These are phyloP conservation scores for Ochetophila trinervis DNA, from an alignment of 306 rosid species.

Conservation along the genomic window DNA sequence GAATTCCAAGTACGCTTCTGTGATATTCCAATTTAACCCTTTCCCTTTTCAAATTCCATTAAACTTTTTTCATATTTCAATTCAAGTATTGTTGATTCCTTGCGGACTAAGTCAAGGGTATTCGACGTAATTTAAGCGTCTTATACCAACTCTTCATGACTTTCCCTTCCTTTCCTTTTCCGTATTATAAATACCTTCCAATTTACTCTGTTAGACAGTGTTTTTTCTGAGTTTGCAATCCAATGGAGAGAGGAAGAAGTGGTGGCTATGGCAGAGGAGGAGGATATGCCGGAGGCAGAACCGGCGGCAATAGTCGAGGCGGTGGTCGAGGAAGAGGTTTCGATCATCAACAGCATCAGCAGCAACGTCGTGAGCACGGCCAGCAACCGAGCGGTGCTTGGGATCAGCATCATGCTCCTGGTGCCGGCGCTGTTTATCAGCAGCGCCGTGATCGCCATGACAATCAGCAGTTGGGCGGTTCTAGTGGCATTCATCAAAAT, in stretches of 20 bases:
- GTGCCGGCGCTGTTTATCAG: background rate
- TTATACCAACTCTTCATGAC: too few relatives aligned
- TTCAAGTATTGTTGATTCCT: too few relatives aligned
- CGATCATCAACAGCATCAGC: background rate
- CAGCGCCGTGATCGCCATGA: background rate
- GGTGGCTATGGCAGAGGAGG: slow-evolving; percentile 6
- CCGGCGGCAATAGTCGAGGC: slow-evolving; percentile 1
- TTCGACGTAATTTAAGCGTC: too few relatives aligned
- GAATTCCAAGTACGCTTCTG: too few relatives aligned
- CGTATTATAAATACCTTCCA: too few relatives aligned
- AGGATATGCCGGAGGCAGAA: background rate
- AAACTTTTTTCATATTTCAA: too few relatives aligned
- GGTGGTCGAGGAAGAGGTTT: slow-evolving; percentile 10
- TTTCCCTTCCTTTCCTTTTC: too few relatives aligned
- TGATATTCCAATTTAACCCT: too few relatives aligned
- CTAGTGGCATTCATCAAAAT: background rate
- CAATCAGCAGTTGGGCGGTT: background rate
- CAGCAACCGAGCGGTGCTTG: background rate
- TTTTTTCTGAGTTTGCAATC: background rate
- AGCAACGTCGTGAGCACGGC: background rate
- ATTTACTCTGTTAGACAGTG: too few relatives aligned
- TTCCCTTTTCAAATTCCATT: too few relatives aligned
- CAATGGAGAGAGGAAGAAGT: slow-evolving; percentile 22
- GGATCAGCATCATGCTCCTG: background rate
- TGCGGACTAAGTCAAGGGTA: too few relatives aligned